Base-by-base conservation (phyloP, 768 basidiomycete species). In the Hygrocybe punicea region DNA sequence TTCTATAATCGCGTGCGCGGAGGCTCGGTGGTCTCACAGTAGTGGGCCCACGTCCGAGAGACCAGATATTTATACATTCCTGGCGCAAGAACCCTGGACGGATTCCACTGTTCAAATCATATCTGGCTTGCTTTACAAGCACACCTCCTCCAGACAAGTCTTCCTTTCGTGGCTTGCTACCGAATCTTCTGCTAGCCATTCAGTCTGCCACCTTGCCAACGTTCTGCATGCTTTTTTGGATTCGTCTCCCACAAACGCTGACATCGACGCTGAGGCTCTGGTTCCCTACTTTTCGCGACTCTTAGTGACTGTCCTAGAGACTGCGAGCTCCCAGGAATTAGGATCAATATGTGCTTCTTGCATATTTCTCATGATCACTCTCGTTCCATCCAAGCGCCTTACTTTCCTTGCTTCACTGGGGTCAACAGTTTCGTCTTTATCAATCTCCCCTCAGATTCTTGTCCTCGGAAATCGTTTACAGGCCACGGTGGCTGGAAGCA, bases 151-250 rank as follows among this genome's bases (percentile, higher is more conserved):
- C 36, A 45, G 55, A 7, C 60, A 63, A 4, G 53, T 59, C 2
- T 74, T 77, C 45, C 48, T 59, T 2, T 60, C 69, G 0, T 85
- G 84, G 84, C 58, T 84, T 4, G 60, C 66, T 6, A 69, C 72
- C 1, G 66, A 70, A 1, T 58, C 61, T 23, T 69, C 67, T 21
- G 40, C 62, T 4, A 25, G 60, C 25, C 61, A 66, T 6, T 60
- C 70, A 2, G 35, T 66, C 2, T 63, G 70, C 10, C 64, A 71
- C 25, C 64, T 82, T 14, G 65, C 78, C 19, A 63, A 69, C 0
- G 72, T 80, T 8, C 46, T 85, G 6, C 69, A 74, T 48, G 78
- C 81, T 6, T 77, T 81, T 53, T 65, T 84, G n/a, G 82, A 85
- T 23, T 63, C 69, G n/a, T n/a, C 29, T 59, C 58, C 9, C 62